A percentile compares a stretch with the other conserved stretches of the same genome.
Evolutionary conservation across 164 flowering plant genomes (phyloP).

Genomic region (Protea cynaroides): DNA sequence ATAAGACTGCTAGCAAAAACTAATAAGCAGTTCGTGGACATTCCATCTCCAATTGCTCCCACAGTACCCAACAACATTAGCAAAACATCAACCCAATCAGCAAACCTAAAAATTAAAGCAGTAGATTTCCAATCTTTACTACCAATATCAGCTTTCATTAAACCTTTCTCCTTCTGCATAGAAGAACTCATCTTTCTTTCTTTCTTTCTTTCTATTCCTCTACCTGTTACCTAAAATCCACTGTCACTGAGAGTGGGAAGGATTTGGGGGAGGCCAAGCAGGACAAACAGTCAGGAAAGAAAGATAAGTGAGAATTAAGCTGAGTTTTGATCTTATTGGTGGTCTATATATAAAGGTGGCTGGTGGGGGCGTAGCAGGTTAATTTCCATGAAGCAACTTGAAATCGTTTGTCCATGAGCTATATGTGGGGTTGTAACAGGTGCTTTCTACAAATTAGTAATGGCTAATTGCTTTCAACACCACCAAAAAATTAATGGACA

Average conservation of each 20-base stretch:
- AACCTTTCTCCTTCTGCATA: conserved; percentile 6
- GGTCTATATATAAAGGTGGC: not conserved
- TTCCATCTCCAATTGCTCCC: conserved; percentile 93
- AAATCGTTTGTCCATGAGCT: not conserved
- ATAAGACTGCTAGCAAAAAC: conserved; percentile 68
- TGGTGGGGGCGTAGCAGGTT: not conserved
- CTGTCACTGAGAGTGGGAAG: not conserved
- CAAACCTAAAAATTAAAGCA: conserved; percentile 58
- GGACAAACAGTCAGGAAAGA: not conserved
- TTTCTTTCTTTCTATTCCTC: no score
- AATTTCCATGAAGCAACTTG: not conserved
- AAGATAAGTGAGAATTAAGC: not conserved
- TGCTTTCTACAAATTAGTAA: not conserved
- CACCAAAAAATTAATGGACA: conserved; percentile 13
- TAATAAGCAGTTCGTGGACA: conserved; percentile 72
- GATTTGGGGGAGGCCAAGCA: no score
- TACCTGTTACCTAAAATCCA: not conserved
- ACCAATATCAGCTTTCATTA: conserved; percentile 11
- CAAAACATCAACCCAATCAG: conserved; percentile 67
- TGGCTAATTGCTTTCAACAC: not conserved
- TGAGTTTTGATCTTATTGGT: not conserved
- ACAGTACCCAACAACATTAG: conserved; percentile 80
- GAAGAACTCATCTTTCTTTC: conserved; percentile 18
- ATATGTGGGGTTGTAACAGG: conserved; percentile 5
- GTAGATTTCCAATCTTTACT: conserved; percentile 22